phyloP scores from a whole-genome alignment of 208 protist species.

The Leptomonas seymouri region DNA sequence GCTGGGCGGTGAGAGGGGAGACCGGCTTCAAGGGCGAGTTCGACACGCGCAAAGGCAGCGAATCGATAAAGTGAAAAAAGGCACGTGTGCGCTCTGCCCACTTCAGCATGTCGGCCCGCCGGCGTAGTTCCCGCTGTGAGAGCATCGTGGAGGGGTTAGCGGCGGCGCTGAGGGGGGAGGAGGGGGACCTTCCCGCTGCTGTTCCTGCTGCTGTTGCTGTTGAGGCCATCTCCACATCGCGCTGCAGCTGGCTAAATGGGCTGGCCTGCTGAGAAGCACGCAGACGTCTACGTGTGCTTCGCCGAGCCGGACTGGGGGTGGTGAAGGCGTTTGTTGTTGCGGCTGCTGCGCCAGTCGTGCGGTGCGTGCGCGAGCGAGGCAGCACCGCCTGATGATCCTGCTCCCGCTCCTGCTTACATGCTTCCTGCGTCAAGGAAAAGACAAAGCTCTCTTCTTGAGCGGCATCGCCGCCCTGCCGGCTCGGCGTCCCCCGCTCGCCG shows the following conservation, averaged over 20 bases:
- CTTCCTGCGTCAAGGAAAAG: slow-evolving; percentile 43
- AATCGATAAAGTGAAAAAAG: slow-evolving; percentile 77
- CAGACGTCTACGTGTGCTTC: neutral
- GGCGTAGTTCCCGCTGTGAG: slow-evolving; percentile 30
- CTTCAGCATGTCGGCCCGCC: slow-evolving; percentile 34
- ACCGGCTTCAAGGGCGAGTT: slow-evolving; percentile 25
- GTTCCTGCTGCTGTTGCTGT: neutral
- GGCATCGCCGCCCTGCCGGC: neutral
- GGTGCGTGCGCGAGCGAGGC: slow-evolving; percentile 12
- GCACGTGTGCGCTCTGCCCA: slow-evolving; percentile 52
- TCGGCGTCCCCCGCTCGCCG: neutral
- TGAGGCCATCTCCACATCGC: slow-evolving; percentile 16
- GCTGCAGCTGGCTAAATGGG: slow-evolving; percentile 39
- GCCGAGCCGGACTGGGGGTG: slow-evolving; percentile 8
- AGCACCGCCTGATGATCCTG: slow-evolving; percentile 20
- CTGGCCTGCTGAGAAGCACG: slow-evolving; percentile 17
- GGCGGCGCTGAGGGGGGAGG: neutral
- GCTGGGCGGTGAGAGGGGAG: neutral
- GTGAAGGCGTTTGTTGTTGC: neutral
- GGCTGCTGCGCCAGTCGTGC: neutral
- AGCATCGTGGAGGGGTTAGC: neutral
- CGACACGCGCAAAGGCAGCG: slow-evolving; percentile 45
- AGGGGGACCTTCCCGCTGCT: neutral
- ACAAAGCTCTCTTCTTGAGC: slow-evolving; percentile 1
- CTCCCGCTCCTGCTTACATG: slow-evolving; percentile 25